Conservation (phyloP, 768 basidiomycete genomes). For the Gloeophyllum trabeum region DNA sequence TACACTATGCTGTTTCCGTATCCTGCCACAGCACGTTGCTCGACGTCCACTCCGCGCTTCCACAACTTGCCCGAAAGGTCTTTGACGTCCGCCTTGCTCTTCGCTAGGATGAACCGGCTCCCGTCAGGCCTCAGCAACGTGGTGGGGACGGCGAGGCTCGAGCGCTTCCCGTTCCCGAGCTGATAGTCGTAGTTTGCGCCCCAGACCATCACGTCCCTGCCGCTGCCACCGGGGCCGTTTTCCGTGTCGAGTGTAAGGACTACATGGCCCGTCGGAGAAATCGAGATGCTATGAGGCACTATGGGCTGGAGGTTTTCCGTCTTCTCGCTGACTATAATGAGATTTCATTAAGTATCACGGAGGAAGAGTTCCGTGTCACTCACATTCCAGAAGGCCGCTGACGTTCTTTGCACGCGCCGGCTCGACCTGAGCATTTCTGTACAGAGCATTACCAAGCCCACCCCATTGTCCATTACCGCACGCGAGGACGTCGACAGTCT, state of each 20-base stretch:
- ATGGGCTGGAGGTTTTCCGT: constrained; percentile 52
- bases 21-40: constrained; percentile 56
- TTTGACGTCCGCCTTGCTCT: constrained; percentile 36
- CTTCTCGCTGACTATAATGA: constrained; percentile 49
- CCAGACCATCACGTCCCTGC: constrained; percentile 63
- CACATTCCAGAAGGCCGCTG: constrained; percentile 82
- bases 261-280: constrained; percentile 70
- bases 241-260: constrained; percentile 62
- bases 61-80: constrained; percentile 52
- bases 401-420: constrained; percentile 70
- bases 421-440: constrained; percentile 57
- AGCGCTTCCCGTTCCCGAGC: constrained; percentile 63
- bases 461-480: constrained; percentile 83
- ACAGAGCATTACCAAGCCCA: constrained; percentile 55
- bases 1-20: constrained; percentile 55
- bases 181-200: constrained; percentile 67
- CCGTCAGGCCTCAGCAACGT: constrained; percentile 37
- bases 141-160: constrained; percentile 43
- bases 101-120: constrained; percentile 47
- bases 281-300: constrained; percentile 44
- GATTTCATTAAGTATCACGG: constrained; percentile 1
- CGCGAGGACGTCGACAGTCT: constrained; percentile 48
- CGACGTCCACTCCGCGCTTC: constrained; percentile 47
- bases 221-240: constrained; percentile 35
- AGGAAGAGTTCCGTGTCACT: constrained; percentile 17